phyloP scores from a whole-genome alignment of 2,329 filamentous ascomycete genomes.

The Neophaeococcomyces mojaviensis region DNA sequence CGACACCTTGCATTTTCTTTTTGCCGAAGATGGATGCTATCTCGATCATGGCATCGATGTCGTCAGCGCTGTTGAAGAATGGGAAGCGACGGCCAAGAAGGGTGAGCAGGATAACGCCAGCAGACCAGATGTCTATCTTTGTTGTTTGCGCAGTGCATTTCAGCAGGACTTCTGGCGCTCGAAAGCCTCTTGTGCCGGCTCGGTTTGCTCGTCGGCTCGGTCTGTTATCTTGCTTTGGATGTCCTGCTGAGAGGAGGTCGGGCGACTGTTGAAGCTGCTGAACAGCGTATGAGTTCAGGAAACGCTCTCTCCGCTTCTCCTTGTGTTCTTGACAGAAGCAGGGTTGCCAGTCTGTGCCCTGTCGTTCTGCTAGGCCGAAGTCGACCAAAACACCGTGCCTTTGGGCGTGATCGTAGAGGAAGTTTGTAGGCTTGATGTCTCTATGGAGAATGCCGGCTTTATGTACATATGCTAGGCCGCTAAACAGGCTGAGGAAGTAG shows the following conservation, averaged over 20 bases:
- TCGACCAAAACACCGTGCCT: constrained; percentile 90
- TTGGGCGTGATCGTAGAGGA: constrained; percentile 31
- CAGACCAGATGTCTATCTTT: constrained; percentile 94
- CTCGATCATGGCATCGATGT: constrained; percentile 95
- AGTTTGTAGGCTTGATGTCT: constrained; percentile 84
- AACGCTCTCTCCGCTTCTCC: constrained; percentile 50
- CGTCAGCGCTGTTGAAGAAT: constrained; percentile 98
- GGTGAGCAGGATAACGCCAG: constrained; percentile 93
- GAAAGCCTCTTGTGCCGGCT: constrained; percentile 89
- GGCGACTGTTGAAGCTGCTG: constrained; percentile 31
- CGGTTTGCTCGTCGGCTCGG: constrained; percentile 86
- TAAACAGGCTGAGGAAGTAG: constrained; percentile 84
- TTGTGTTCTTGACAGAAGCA: constrained; percentile 70
- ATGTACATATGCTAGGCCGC: constrained; percentile 76
- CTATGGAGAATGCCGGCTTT: constrained; percentile 78
- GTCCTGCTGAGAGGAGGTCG: constrained; percentile 50
- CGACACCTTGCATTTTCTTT: constrained; percentile 73
- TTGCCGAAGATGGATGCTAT: constrained; percentile 91
- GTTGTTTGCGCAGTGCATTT: constrained; percentile 95
- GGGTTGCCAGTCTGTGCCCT: constrained; percentile 64
- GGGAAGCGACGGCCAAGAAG: constrained; percentile 87
- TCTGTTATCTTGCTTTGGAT: constrained; percentile 82
- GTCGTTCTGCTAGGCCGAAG: constrained; percentile 84
- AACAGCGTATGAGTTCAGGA: constrained; percentile 22
- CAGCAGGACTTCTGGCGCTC: constrained; percentile 90